Evolutionary conservation across 2,329 filamentous ascomycete genomes (phyloP).

Genomic region (Zarea fungicola): DNA sequence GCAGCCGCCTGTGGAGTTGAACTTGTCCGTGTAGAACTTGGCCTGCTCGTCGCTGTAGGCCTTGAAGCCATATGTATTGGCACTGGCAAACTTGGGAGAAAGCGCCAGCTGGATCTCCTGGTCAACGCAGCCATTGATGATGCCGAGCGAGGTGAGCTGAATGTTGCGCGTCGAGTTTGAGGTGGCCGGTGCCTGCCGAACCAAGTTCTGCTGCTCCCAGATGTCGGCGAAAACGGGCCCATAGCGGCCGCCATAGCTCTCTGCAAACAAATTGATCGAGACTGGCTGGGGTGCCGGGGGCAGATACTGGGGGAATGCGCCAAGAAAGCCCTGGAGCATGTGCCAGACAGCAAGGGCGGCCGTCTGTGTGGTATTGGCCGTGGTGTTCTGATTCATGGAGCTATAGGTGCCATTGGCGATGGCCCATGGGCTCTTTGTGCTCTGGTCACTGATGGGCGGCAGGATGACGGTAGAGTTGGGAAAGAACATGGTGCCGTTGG

Average conservation of each 20-base stretch:
- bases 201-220: constrained; percentile 57
- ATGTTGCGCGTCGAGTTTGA: constrained; percentile 52
- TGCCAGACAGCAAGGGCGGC: constrained; percentile 61
- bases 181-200: constrained; percentile 43
- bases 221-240: constrained; percentile 57
- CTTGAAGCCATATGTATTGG: constrained; percentile 62
- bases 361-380: constrained; percentile 50
- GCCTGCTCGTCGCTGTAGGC: constrained; percentile 49
- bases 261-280: constrained; percentile 61
- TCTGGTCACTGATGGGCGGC: constrained; percentile 18
- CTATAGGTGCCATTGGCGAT: constrained; percentile 62
- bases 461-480: constrained; percentile 32
- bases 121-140: constrained; percentile 69
- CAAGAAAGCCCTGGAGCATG: constrained; percentile 57
- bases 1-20: constrained; percentile 41
- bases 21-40: constrained; percentile 37
- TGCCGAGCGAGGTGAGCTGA: constrained; percentile 58
- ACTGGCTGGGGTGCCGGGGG: constrained; percentile 43
- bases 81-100: constrained; percentile 52
- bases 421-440: constrained; percentile 24
- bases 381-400: constrained; percentile 42
- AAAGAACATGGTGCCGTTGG: constrained; percentile 54
- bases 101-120: constrained; percentile 53
- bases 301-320: constrained; percentile 53
- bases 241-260: constrained; percentile 68